These are phyloP conservation scores for Triangularia setosa DNA, from an alignment of 2,329 filamentous ascomycete species.

Conservation along the genomic window DNA sequence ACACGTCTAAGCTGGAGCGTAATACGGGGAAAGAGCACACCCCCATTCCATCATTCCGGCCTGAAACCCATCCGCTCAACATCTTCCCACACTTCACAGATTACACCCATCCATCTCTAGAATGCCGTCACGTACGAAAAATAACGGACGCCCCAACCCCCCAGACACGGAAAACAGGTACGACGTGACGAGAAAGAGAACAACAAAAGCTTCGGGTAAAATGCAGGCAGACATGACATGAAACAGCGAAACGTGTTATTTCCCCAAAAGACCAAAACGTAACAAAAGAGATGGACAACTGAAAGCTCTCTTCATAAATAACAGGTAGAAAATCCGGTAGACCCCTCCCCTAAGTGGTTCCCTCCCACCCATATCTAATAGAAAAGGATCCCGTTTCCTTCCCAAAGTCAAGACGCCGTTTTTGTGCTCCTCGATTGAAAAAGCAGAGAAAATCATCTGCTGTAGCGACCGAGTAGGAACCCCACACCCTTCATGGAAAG, in stretches of 20 bases:
- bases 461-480: conserved; percentile 12
- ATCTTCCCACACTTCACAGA: not conserved
- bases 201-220: not conserved
- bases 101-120: not conserved
- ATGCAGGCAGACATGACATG: conserved; percentile 2
- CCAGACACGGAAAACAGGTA: not conserved
- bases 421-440: conserved; percentile 10
- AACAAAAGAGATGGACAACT: not conserved
- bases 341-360: not conserved
- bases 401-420: conserved; percentile 12
- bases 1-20: not conserved
- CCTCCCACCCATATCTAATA: conserved; percentile 17
- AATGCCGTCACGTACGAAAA: not conserved
- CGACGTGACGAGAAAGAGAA: not conserved
- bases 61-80: not conserved
- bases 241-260: not conserved
- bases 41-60: not conserved
- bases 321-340: not conserved
- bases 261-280: conserved; percentile 1
- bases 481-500: conserved; percentile 3
- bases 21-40: not conserved
- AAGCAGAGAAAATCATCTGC: conserved; percentile 12
- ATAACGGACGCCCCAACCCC: not conserved
- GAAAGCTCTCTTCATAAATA: not conserved
- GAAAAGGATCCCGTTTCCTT: conserved; percentile 1